A percentile compares a stretch with the other conserved stretches of the same genome.
phyloP scores from a whole-genome alignment of 2,329 filamentous ascomycete species.

The Pyrenochaeta sp. region DNA sequence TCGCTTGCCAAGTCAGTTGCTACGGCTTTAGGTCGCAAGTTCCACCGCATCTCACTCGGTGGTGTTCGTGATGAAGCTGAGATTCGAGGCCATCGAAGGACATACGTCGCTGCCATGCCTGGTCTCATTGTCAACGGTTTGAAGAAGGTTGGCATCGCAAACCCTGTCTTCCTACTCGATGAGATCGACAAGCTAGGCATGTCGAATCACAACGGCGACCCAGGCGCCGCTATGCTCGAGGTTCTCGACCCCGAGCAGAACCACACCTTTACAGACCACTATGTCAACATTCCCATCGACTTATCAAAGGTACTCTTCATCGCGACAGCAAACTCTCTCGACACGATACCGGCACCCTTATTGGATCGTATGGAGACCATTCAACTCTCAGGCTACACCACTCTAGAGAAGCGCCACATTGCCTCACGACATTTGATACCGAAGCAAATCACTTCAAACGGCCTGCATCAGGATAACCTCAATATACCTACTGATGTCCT shows the following conservation, averaged over 20 bases:
- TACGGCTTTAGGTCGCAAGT: conserved; percentile 89
- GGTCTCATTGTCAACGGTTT: conserved; percentile 92
- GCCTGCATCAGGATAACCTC: conserved; percentile 78
- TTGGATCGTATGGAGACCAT: conserved; percentile 98
- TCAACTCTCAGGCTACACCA: conserved; percentile 92
- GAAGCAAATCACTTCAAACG: conserved; percentile 93
- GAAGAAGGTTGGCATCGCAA: conserved; percentile 93
- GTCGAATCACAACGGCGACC: conserved; percentile 92
- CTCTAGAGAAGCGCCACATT: conserved; percentile 95
- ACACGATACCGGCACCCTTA: conserved; percentile 92
- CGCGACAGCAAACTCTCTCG: conserved; percentile 91
- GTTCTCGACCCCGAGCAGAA: conserved; percentile 98
- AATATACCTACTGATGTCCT: conserved; percentile 82
- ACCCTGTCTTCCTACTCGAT: conserved; percentile 93
- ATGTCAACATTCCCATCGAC: conserved; percentile 94
- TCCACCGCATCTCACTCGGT: conserved; percentile 95
- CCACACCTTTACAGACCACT: conserved; percentile 92
- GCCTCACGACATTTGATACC: conserved; percentile 92
- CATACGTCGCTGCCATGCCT: conserved; percentile 99
- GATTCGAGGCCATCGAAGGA: conserved; percentile 91
- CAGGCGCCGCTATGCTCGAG: conserved; percentile 96
- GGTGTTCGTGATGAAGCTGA: conserved; percentile 97
- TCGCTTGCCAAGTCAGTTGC: conserved; percentile 93
- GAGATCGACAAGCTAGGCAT: conserved; percentile 97
- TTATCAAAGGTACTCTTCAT: conserved; percentile 97